Base-by-base conservation (phyloP, 352 stramenopile species). In the Pythium utonaiense region DNA sequence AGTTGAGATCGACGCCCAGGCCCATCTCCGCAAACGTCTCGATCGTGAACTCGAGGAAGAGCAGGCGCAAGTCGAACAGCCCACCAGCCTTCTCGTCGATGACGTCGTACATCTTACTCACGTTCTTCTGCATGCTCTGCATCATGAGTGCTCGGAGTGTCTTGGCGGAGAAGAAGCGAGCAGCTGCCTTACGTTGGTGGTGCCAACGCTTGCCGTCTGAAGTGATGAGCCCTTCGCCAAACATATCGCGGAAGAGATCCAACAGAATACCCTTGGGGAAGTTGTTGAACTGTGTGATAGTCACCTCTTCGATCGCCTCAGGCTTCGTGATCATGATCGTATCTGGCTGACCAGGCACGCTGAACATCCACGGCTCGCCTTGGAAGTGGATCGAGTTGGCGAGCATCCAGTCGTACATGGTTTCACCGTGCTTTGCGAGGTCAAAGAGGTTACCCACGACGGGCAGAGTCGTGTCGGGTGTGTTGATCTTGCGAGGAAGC, bases 21-120 rank as follows among this genome's bases (percentile, higher is more conserved):
- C 66, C 69, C 24, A 86, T 70, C 31, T 86, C 73, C 0, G 74
- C 67, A 48, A 87, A 89, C 14, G 75, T 73, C 47, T 84, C 71
- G 13, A 86, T 73, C 8, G 76, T 69, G 28, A 86, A 83, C 9
- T 67, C 64, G 36, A 80, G 74, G 54, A 83, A 81, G 9, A 75
- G 52, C 30, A 74, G 58, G 0, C 52, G 58, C 28, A 78, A 63
- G n/a, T 74, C 51, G 3, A 66, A 14, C 16, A 2, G 31, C 19
- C 45, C 40, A 24, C 33, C 25, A 1, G 19, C n/a, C 8, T 13
- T n/a, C 4, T n/a, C 47, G 6, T 70, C 52, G 3, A 70, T 6
- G 6, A 70, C 27, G 5, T 47, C 33, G 1, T 1, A 44, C 6
- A 60, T 4, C 21, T 44, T 28, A 0, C 21, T 28, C 8, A 66